Evolutionary conservation across 495 filamentous ascomycete genomes (phyloP).

Genomic region (Aspergillus taichungensis): DNA sequence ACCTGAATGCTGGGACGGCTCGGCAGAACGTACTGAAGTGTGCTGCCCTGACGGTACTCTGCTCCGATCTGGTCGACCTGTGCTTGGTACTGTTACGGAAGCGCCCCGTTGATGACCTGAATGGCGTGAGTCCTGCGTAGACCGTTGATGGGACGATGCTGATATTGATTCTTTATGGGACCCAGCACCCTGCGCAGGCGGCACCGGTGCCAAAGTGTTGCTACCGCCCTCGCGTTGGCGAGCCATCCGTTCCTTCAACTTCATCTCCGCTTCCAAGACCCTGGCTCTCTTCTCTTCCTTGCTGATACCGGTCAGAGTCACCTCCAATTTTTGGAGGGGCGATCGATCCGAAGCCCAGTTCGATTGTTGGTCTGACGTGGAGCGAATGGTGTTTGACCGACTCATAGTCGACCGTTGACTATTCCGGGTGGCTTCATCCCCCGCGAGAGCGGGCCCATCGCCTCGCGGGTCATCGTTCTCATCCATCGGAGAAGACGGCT

Average conservation of each 20-base stretch:
- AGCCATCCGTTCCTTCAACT: constrained; percentile 41
- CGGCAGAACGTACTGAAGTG: constrained; percentile 5
- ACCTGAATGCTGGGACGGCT: constrained; percentile 12
- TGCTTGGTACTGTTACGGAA: constrained; percentile 7
- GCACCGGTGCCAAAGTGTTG: constrained; percentile 5
- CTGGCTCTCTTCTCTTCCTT: constrained; percentile 84
- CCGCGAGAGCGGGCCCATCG: background rate
- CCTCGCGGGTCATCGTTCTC: background rate
- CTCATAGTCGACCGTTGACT: constrained; percentile 14
- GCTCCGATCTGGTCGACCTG: constrained; percentile 7
- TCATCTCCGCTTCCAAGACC: constrained; percentile 67
- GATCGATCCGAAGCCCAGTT: constrained; percentile 70
- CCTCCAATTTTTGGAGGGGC: constrained; percentile 85
- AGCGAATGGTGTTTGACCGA: constrained; percentile 31
- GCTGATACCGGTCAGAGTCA: constrained; percentile 76
- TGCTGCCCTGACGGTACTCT: constrained; percentile 14
- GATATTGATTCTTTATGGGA: background rate
- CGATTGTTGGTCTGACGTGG: constrained; percentile 21
- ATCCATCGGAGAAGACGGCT: constrained; percentile 1
- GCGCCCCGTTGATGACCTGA: background rate
- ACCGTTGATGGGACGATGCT: background rate
- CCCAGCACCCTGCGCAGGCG: background rate
- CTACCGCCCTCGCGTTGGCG: constrained; percentile 22
- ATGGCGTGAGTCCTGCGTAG: constrained; percentile 1
- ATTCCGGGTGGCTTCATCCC: constrained; percentile 1